phyloP scores from a whole-genome alignment of 305 asterid species.

The Fraxinus angustifolia region DNA sequence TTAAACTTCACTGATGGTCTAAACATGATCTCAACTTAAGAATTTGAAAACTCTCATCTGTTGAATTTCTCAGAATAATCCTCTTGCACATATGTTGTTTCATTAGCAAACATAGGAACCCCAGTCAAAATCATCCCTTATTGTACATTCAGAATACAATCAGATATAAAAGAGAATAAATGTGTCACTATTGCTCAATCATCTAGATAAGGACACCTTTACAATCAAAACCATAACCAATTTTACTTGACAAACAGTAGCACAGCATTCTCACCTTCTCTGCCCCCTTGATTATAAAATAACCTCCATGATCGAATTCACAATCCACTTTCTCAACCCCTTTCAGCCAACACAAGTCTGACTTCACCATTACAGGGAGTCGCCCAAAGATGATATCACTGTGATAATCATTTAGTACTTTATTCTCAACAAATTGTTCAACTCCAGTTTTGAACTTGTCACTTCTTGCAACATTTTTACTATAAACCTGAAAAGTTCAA shows the following conservation, averaged over 20 bases:
- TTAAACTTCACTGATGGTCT: background rate
- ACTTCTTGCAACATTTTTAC: slow-evolving; percentile 52
- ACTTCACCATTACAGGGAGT: slow-evolving; percentile 91
- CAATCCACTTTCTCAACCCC: slow-evolving; percentile 54
- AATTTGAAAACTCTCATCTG: background rate
- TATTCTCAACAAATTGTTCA: slow-evolving; percentile 51
- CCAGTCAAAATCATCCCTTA: background rate
- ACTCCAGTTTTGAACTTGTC: slow-evolving; percentile 85
- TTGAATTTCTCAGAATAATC: background rate
- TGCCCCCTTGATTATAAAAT: slow-evolving; percentile 89
- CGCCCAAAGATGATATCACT: slow-evolving; percentile 53
- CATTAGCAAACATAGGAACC: background rate
- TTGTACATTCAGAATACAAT: background rate
- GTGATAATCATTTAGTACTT: slow-evolving; percentile 31
- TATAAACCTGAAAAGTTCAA: slow-evolving; percentile 54
- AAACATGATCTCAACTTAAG: background rate
- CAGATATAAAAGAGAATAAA: background rate
- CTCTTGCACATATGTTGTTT: background rate
- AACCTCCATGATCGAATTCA: slow-evolving; percentile 91
- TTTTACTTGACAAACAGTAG: background rate
- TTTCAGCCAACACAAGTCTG: slow-evolving; percentile 73
- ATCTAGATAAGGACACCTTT: background rate
- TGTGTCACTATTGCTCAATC: background rate
- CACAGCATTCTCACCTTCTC: slow-evolving; percentile 64
- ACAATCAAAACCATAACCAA: slow-evolving; percentile 12